These are phyloP conservation scores for Ophiocordyceps camponoti-leonardi DNA, from an alignment of 2,329 filamentous ascomycete genomes.

Conservation along the genomic window DNA sequence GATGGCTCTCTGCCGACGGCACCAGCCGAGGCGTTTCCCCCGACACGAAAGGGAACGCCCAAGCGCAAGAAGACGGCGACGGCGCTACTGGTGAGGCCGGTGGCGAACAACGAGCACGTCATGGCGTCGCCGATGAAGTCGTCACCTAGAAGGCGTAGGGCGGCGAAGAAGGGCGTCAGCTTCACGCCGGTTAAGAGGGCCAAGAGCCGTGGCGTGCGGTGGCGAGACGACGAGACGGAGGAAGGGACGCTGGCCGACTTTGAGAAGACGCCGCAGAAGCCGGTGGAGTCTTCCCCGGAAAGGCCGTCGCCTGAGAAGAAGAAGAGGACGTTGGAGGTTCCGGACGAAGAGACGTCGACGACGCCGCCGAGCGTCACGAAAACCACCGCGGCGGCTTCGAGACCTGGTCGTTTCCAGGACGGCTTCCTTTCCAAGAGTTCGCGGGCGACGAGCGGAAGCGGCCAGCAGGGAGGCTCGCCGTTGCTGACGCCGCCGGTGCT, in stretches of 20 bases:
- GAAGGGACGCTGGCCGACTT: constrained; percentile 78
- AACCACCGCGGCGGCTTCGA: constrained; percentile 29
- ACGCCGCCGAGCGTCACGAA: constrained; percentile 10
- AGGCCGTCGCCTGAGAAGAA: neutral
- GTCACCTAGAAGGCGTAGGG: constrained; percentile 68
- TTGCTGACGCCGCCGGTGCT: constrained; percentile 36
- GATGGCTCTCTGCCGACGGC: constrained; percentile 26
- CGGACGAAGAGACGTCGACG: constrained; percentile 5
- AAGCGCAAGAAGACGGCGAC: constrained; percentile 46
- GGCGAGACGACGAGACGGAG: constrained; percentile 78
- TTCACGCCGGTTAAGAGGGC: constrained; percentile 71
- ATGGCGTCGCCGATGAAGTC: constrained; percentile 43
- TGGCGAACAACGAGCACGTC: constrained; percentile 16
- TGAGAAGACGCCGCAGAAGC: constrained; percentile 70
- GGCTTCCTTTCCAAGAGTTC: constrained; percentile 57
- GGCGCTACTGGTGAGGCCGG: constrained; percentile 20
- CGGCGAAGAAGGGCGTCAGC: constrained; percentile 48
- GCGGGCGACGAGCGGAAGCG: constrained; percentile 16
- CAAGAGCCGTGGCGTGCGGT: constrained; percentile 67
- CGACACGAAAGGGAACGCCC: constrained; percentile 56
- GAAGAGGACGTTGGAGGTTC: neutral
- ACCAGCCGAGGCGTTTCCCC: constrained; percentile 60
- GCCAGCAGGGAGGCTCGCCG: constrained; percentile 40
- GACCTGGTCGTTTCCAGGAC: constrained; percentile 67
- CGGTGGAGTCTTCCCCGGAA: constrained; percentile 14